phyloP scores from a whole-genome alignment of 225 moss, liverwort and hornwort genomes.

The Sphagnum contortum region DNA sequence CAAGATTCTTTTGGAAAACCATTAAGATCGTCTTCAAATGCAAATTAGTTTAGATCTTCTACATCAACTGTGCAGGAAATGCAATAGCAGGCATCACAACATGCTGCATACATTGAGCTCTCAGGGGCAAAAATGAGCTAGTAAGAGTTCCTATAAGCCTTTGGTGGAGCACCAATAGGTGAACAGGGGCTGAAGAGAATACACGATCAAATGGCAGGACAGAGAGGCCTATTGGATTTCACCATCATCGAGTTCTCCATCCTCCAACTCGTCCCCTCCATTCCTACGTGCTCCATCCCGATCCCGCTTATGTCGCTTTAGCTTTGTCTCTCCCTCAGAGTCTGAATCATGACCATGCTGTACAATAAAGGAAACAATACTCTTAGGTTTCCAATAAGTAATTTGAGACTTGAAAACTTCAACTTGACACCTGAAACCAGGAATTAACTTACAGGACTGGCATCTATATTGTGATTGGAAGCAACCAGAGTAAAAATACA shows the following conservation, averaged over 20 bases:
- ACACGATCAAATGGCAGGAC: constrained; percentile 57
- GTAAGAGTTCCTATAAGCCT: constrained; percentile 54
- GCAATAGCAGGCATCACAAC: constrained; percentile 15
- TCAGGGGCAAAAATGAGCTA: constrained; percentile 21
- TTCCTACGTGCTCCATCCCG: constrained; percentile 94
- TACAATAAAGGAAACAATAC: constrained; percentile 39
- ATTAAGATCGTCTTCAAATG: constrained; percentile 24
- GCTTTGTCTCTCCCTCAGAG: constrained; percentile 86
- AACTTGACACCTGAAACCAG: too few species aligned
- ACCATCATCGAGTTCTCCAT: constrained; percentile 99
- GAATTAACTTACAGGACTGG: too few species aligned
- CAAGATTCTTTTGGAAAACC: too few species aligned
- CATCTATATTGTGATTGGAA: too few species aligned
- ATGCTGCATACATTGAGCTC: constrained; percentile 24
- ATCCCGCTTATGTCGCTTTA: constrained; percentile 89
- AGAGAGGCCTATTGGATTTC: constrained; percentile 94
- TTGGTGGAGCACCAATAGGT: constrained; percentile 65
- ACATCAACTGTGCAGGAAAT: constrained; percentile 9
- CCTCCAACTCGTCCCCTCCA: constrained; percentile 99
- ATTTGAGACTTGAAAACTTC: too few species aligned
- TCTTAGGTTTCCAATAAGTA: too few species aligned
- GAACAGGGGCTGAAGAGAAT: constrained; percentile 77
- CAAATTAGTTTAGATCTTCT: constrained; percentile 16
- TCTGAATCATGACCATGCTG: constrained; percentile 97
- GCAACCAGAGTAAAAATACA: too few species aligned